Conservation (phyloP, 257 asterid genomes). For the Solanum pennellii region DNA sequence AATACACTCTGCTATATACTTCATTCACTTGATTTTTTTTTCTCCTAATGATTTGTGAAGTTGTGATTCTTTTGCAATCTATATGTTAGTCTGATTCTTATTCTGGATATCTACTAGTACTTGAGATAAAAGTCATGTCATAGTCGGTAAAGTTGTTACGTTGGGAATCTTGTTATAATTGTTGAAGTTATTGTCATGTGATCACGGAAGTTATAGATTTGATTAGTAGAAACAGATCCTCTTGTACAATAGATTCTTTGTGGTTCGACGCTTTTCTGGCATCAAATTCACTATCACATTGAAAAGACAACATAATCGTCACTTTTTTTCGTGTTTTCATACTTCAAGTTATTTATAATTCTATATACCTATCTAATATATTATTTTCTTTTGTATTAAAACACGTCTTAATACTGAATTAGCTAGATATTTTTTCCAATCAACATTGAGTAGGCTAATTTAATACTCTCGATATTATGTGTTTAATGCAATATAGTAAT, state of each 20-base stretch:
- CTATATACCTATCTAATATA: too few species aligned
- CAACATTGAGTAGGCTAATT: too few species aligned
- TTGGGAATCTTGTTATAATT: rapidly evolving
- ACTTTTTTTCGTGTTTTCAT: too few species aligned
- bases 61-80: background rate
- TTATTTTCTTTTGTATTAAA: too few species aligned
- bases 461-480: too few species aligned
- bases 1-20: background rate
- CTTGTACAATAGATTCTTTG: background rate
- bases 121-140: background rate
- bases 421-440: too few species aligned
- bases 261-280: too few species aligned
- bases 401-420: too few species aligned
- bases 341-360: too few species aligned
- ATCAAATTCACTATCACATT: too few species aligned
- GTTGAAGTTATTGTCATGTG: background rate
- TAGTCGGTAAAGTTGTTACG: background rate
- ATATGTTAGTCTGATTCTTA: background rate
- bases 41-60: background rate
- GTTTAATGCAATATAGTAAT: too few species aligned
- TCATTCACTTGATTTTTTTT: background rate
- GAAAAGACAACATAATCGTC: too few species aligned
- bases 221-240: rapidly evolving
- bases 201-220: background rate
- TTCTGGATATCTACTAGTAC: background rate